These are phyloP conservation scores for Geotrichum europaeum DNA, from an alignment of 1,139 yeast species.

Conservation along the genomic window DNA sequence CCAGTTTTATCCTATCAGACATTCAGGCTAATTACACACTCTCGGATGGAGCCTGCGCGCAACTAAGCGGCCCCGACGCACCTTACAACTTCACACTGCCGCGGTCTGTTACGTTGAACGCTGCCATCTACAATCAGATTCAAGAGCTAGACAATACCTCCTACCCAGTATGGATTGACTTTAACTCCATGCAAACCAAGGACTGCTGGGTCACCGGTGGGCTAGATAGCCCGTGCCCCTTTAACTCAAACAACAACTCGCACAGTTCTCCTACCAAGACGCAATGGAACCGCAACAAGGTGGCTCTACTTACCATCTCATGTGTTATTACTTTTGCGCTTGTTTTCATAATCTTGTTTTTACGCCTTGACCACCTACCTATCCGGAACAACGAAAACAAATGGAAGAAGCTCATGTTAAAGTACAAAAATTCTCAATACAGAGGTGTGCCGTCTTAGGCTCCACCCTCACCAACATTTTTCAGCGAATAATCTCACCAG, in stretches of 20 bases:
- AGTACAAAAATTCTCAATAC: conserved; percentile 45
- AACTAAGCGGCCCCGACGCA: not conserved
- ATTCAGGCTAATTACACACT: conserved; percentile 1
- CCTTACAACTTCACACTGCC: conserved; percentile 50
- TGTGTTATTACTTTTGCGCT: conserved; percentile 50
- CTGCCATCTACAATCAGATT: conserved; percentile 20
- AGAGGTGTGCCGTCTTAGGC: conserved; percentile 59
- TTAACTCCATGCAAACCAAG: conserved; percentile 67
- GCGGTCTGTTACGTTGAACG: conserved; percentile 44
- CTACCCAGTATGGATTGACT: conserved; percentile 64
- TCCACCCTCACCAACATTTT: not conserved
- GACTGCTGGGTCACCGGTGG: conserved; percentile 90
- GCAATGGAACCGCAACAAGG: conserved; percentile 51
- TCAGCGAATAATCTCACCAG: conserved; percentile 15
- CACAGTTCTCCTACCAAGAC: conserved; percentile 21
- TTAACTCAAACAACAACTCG: conserved; percentile 36
- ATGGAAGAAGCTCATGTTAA: conserved; percentile 47
- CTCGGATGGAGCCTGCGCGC: not conserved
- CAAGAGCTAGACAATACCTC: conserved; percentile 22
- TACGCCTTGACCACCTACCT: conserved; percentile 39
- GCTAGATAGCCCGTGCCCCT: conserved; percentile 72
- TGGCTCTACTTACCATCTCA: conserved; percentile 61
- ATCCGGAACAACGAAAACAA: conserved; percentile 50
- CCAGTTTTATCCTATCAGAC: conserved; percentile 3
- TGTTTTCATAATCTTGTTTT: conserved; percentile 35